Evolutionary conservation across 1,284 basidiomycete species (phyloP), one percentile per base, ranked within the genome.

Genomic region (Malassezia equina): DNA sequence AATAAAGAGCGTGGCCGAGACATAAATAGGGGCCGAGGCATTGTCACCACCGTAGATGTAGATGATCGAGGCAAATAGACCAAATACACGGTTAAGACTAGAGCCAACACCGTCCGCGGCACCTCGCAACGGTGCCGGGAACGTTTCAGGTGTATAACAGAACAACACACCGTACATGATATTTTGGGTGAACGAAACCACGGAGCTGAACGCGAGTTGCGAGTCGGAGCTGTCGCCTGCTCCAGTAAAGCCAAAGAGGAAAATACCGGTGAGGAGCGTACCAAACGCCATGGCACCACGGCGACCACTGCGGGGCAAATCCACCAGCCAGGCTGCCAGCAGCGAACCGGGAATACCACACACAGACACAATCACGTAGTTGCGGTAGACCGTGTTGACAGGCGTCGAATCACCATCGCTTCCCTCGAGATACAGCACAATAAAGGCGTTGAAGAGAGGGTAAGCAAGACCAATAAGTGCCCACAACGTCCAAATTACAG

Each of bases 391-490:
- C 4, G 13, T 43, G 13, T 12, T 28, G 39, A 58, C 21, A 32
- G 55, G 57, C 2, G 49, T 59, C 4, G 51, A 52, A 4, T 28
- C 3, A 3, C 34, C 33, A 23, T 55, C 62, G 4, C 28, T 27
- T 19, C 56, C 51, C 13, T 58, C 55, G 9, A 74, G 64, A 47
- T 71, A 73, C 47, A 70, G 58, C 44, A 71, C 62, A 47, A 74
- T 47, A 61, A 74, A 74, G 2, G 71, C 66, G 51, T 74, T 74
- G 64, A 66, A 74, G 21, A 74, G 64, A 21, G 71, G 71, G 55
- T 74, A 74, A n/a, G 66, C 69, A 27, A 71, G 56, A 49, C 71
- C 71, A 41, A 74, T 74, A n/a, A 74, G 54, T 19, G 60, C 59
- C 72, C 72, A 74, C 7, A 73, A 59, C 3, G 64, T 13, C 52